phyloP scores from a whole-genome alignment of 169 alveolate genomes.

The Plasmodium billcollinsi region DNA sequence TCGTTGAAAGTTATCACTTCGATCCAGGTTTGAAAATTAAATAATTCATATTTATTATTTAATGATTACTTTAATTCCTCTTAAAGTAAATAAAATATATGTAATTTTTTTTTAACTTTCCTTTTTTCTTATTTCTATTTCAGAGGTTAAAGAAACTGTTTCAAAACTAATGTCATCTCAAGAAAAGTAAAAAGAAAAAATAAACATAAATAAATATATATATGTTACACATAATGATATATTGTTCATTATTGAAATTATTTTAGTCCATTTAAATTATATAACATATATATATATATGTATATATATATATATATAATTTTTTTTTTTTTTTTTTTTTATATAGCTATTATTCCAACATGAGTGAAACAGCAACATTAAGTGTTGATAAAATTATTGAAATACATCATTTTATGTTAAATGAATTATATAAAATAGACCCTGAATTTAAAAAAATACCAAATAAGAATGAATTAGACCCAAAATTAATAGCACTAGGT shows the following conservation, averaged over 20 bases:
- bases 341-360: constrained; percentile 66
- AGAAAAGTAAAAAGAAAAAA: constrained; percentile 45
- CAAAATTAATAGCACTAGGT: constrained; percentile 83
- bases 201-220: constrained; percentile 13
- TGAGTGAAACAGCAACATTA: constrained; percentile 50
- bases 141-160: constrained; percentile 68
- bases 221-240: too few relatives aligned
- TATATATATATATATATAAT: neutral
- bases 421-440: constrained; percentile 83
- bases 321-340: neutral
- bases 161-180: constrained; percentile 71
- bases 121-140: neutral
- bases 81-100: neutral
- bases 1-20: constrained; percentile 67
- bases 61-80: neutral
- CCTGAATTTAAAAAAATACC: constrained; percentile 81
- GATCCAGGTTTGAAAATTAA: constrained; percentile 53
- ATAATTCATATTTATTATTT: neutral
- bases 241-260: too few relatives aligned
- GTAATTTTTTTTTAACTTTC: too few relatives aligned
- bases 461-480: constrained; percentile 79
- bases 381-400: constrained; percentile 83
- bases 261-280: neutral
- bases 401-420: constrained; percentile 88
- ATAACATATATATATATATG: neutral